Evolutionary conservation across 1,284 basidiomycete genomes (phyloP).

Genomic region (Leccinum insigne): DNA sequence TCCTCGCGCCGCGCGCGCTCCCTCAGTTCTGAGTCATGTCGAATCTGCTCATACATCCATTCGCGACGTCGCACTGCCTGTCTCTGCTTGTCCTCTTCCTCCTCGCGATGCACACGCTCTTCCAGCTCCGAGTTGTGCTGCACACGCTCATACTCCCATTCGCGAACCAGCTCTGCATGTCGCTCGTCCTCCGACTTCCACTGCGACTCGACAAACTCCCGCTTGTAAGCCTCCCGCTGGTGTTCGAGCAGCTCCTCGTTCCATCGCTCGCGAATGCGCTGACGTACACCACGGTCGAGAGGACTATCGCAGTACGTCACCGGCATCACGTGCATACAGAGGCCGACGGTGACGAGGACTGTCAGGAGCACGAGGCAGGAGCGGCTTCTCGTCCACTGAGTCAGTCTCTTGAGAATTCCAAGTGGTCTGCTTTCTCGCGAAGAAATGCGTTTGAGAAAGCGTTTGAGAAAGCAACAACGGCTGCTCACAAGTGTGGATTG

Average conservation of each 20-base stretch:
- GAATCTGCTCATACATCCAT: background rate
- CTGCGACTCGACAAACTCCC: fast-evolving
- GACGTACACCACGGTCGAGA: background rate
- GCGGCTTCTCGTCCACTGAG: background rate
- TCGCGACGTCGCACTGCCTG: background rate
- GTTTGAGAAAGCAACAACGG: background rate
- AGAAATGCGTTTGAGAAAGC: background rate
- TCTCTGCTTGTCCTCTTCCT: background rate
- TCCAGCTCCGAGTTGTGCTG: background rate
- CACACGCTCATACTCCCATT: background rate
- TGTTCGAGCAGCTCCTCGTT: background rate
- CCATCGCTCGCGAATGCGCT: background rate
- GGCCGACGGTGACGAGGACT: background rate
- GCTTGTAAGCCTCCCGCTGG: background rate
- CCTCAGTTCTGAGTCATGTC: background rate
- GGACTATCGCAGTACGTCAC: background rate
- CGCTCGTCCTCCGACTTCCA: background rate
- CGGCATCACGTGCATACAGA: background rate
- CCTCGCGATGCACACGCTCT: background rate
- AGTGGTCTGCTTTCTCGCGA: background rate
- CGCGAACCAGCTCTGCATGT: background rate
- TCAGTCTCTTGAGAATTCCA: background rate
- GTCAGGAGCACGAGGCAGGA: background rate
- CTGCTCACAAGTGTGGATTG: background rate
- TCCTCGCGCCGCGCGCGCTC: background rate